Evolutionary conservation across 768 basidiomycete species (phyloP), one percentile per base, ranked within the genome.

Genomic region (Boletellus emodensis): DNA sequence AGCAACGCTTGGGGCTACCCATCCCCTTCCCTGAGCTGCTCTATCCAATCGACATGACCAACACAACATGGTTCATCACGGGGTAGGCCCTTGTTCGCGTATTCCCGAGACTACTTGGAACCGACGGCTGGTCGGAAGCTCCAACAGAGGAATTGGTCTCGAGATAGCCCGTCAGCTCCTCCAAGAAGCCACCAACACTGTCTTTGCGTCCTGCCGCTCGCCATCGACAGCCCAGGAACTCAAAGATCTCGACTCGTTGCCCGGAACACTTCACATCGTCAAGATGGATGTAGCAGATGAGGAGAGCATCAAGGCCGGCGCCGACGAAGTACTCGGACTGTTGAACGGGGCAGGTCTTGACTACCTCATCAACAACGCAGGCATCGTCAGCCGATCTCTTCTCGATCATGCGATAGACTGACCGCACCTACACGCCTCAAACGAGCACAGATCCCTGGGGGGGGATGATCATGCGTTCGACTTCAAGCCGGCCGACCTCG

Each of bases 341-440:
- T 46, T 57, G 5, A 37, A 40, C 2, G 40, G 34, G 28, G 26
- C 40, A 2, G 70, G 72, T 11, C 54, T 75, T 7, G 71, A 75
- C 56, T 74, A 71, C 44, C 60, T 75, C 18, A 52, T 72, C 48
- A 75, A 73, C 59, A 73, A 72, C 44, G 71, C 72, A 2, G 72
- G 60, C 0, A 54, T 71, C 32, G 71, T 72, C 48, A 43, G 72
- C 60, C 6, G 13, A 33, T 37, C n/a, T 34, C 20, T n/a, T n/a
- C 14, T 9, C 10, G n/a, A 2, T 43, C 7, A 24, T 6, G 24
- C 11, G 15, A 17, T 32, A 9, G 14, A 10, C 39, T 40, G 22
- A 40, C 22, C 22, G 24, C 24, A 24, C n/a, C n/a, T n/a, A n/a
- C n/a, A n/a, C n/a, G n/a, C n/a, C n/a, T n/a, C 43, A 38, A 12